A percentile compares a stretch with the other conserved stretches of the same genome.
These are phyloP conservation scores for Xylaria scruposa DNA, from an alignment of 495 filamentous ascomycete genomes.

Conservation along the genomic window DNA sequence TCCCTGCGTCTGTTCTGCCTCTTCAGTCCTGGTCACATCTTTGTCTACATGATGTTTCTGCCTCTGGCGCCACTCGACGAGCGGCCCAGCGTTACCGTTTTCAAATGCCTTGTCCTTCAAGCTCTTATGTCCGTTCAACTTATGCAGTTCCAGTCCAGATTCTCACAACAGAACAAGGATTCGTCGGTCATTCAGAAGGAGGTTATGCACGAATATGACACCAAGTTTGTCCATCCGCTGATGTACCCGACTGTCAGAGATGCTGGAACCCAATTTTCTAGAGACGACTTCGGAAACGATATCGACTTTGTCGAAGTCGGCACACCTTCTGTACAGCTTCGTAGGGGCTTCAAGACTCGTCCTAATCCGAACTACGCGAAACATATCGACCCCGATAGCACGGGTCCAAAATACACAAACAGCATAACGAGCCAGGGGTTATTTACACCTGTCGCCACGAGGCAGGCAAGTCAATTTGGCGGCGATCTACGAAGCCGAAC, in stretches of 20 bases:
- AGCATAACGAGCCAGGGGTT: slow-evolving; percentile 35
- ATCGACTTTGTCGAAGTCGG: slow-evolving; percentile 69
- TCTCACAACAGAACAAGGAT: slow-evolving; percentile 86
- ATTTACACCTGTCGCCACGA: slow-evolving; percentile 40
- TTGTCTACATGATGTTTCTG: slow-evolving; percentile 87
- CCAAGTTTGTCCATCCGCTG: slow-evolving; percentile 91
- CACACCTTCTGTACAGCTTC: slow-evolving; percentile 78
- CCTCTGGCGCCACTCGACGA: slow-evolving; percentile 77
- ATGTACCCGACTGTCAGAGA: slow-evolving; percentile 82
- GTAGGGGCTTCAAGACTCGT: slow-evolving; percentile 80
- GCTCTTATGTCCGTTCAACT: slow-evolving; percentile 79
- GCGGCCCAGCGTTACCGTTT: slow-evolving; percentile 81
- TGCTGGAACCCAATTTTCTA: slow-evolving; percentile 76
- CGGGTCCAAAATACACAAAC: slow-evolving; percentile 22
- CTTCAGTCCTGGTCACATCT: slow-evolving; percentile 90
- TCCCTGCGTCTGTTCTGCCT: slow-evolving; percentile 84
- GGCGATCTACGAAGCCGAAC: slow-evolving; percentile 30
- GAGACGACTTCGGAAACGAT: slow-evolving; percentile 52
- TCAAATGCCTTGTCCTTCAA: slow-evolving; percentile 76
- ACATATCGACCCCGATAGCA: slow-evolving; percentile 75
- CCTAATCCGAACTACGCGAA: slow-evolving; percentile 88
- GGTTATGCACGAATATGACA: slow-evolving; percentile 94
- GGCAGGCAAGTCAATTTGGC: slow-evolving; percentile 29
- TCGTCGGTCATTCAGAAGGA: slow-evolving; percentile 83
- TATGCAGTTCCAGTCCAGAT: slow-evolving; percentile 69